Percentiles rank a stretch among this genome's conserved stretches.
phyloP scores from a whole-genome alignment of 2,329 filamentous ascomycete species.

The Pyrenochaeta sp. region DNA sequence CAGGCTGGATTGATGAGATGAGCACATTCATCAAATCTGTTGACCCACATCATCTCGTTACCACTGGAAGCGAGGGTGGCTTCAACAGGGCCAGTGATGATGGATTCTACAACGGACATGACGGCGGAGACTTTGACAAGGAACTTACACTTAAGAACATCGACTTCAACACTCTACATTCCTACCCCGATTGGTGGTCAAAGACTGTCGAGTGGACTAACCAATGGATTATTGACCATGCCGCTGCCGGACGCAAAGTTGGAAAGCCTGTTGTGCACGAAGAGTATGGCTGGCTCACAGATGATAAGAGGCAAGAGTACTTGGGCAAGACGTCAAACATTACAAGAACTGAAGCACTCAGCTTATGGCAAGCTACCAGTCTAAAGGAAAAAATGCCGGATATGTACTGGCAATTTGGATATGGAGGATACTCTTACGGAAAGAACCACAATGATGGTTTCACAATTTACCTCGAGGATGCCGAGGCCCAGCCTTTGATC shows the following conservation, averaged over 20 bases:
- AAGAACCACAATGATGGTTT: slow-evolving; percentile 66
- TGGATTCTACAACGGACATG: slow-evolving; percentile 52
- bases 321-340: slow-evolving; percentile 55
- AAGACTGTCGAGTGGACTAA: slow-evolving; percentile 63
- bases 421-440: slow-evolving; percentile 61
- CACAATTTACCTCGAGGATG: slow-evolving; percentile 62
- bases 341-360: slow-evolving; percentile 57
- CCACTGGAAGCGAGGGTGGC: slow-evolving; percentile 61
- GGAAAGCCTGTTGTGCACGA: slow-evolving; percentile 65
- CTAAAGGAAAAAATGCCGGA: slow-evolving; percentile 60
- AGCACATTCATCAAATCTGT: slow-evolving; percentile 63
- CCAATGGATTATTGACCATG: slow-evolving; percentile 66
- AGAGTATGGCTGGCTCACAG: slow-evolving; percentile 64
- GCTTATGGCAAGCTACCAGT: slow-evolving; percentile 61
- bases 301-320: slow-evolving; percentile 58
- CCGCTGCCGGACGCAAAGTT: slow-evolving; percentile 51
- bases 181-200: slow-evolving; percentile 65
- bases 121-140: slow-evolving; percentile 64
- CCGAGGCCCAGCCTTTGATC: slow-evolving; percentile 28
- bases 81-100: slow-evolving; percentile 40
- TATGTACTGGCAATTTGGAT: slow-evolving; percentile 67
- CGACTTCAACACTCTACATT: slow-evolving; percentile 65
- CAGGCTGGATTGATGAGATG: slow-evolving; percentile 63
- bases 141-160: slow-evolving; percentile 59
- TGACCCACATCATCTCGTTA: slow-evolving; percentile 63